These are phyloP conservation scores for Wickerhamiella occidentalis DNA, from an alignment of 805 yeast genomes.

Conservation along the genomic window DNA sequence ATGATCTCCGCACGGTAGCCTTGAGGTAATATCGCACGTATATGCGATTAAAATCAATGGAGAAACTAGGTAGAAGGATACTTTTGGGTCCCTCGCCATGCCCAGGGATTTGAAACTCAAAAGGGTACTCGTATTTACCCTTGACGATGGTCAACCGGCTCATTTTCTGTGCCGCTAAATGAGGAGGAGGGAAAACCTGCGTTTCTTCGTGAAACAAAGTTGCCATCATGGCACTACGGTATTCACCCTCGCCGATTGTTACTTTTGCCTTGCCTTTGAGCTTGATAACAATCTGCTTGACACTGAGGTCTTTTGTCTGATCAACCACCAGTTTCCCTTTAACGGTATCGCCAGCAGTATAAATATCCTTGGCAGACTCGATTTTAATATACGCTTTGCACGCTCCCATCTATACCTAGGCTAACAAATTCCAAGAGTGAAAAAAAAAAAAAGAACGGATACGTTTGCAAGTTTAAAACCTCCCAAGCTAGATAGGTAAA, in stretches of 20 bases:
- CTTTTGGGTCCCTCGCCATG: neutral
- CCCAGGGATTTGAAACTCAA: slow-evolving; percentile 10
- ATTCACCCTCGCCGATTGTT: slow-evolving; percentile 12
- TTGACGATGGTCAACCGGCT: slow-evolving; percentile 2
- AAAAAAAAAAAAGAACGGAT: neutral
- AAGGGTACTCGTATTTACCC: slow-evolving; percentile 10
- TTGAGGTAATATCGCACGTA: slow-evolving; percentile 11
- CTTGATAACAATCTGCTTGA: slow-evolving; percentile 11
- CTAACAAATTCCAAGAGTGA: no score
- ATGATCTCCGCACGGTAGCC: slow-evolving; percentile 9
- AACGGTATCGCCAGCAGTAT: slow-evolving; percentile 10
- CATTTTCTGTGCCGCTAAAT: neutral
- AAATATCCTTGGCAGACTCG: neutral
- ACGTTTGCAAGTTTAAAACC: neutral
- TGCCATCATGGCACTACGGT: slow-evolving; percentile 7
- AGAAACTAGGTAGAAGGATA: slow-evolving; percentile 3
- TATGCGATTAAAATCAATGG: slow-evolving; percentile 4
- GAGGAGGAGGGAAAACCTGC: slow-evolving; percentile 6
- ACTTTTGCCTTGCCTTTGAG: slow-evolving; percentile 10
- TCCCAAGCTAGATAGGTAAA: neutral
- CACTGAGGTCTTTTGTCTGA: neutral
- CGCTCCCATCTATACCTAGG: neutral
- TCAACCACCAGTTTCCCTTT: neutral
- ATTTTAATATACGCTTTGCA: slow-evolving; percentile 8
- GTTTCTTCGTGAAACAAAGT: slow-evolving; percentile 5